Evolutionary conservation across 2,329 filamentous ascomycete genomes (phyloP).

Genomic region (Penicillium sp.): DNA sequence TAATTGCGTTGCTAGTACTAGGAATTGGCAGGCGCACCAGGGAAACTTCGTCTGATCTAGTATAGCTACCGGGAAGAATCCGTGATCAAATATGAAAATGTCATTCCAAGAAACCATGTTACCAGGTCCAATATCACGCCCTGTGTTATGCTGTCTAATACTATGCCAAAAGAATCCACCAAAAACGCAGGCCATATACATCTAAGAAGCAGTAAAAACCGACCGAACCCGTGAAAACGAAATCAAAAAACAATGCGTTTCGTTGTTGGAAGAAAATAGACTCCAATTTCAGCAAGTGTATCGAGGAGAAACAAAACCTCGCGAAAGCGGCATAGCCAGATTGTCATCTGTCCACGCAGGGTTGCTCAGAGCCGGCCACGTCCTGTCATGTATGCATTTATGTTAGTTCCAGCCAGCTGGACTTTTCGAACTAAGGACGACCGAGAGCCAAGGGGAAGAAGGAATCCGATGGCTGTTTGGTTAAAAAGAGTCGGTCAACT

Average conservation of each 20-base stretch:
- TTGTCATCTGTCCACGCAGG: not conserved
- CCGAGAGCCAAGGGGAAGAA: not conserved
- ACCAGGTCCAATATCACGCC: conserved; percentile 15
- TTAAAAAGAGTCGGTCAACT: not conserved
- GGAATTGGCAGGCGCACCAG: not conserved
- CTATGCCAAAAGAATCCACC: conserved; percentile 8
- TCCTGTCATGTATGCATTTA: not conserved
- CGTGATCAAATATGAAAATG: not conserved
- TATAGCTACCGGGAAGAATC: not conserved
- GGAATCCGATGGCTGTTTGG: not conserved
- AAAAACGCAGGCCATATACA: conserved; percentile 14
- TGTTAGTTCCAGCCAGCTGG: conserved; percentile 21
- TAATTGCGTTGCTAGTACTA: not conserved
- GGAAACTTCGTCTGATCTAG: not conserved
- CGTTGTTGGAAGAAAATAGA: not conserved
- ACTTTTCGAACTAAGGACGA: not conserved
- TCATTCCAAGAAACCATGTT: not conserved
- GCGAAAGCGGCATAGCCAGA: not conserved
- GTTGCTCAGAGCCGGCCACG: not conserved
- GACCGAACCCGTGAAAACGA: not conserved
- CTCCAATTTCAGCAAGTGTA: not conserved
- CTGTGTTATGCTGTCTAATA: conserved; percentile 24
- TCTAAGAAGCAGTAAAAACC: not conserved
- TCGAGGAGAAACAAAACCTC: not conserved
- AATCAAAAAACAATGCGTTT: not conserved